Evolutionary conservation across 768 basidiomycete species (phyloP).

Genomic region (Termitomyces sp.): DNA sequence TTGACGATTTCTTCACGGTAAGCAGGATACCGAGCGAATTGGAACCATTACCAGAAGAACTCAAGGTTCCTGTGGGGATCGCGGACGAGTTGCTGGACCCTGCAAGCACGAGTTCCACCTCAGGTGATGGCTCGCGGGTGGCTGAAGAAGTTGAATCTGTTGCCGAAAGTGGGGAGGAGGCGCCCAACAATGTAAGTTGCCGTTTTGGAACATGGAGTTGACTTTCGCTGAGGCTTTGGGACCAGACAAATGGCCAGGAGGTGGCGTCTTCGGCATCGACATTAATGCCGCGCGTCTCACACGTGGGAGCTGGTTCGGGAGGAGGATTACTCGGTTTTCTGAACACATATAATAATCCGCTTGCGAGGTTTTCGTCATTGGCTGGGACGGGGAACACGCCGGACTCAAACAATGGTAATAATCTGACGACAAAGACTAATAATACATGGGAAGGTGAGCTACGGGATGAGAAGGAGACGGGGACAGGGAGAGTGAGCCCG

Average conservation of each 20-base stretch:
- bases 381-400: constrained; percentile 16
- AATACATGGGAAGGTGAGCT: constrained; percentile 10
- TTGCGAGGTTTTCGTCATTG: constrained; percentile 41
- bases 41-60: constrained; percentile 53
- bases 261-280: constrained; percentile 7
- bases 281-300: constrained; percentile 14
- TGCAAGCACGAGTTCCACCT: constrained; percentile 11
- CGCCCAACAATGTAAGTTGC: constrained; percentile 20
- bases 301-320: constrained; percentile 19
- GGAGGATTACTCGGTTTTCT: constrained; percentile 53
- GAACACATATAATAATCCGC: constrained; percentile 52
- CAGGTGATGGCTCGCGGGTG: constrained; percentile 15
- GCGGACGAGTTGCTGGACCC: constrained; percentile 54
- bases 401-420: not conserved
- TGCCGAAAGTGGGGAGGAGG: constrained; percentile 20
- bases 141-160: constrained; percentile 14
- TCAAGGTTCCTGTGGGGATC: constrained; percentile 54
- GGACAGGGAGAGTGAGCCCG: constrained; percentile 11
- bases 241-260: constrained; percentile 14
- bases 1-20: not conserved
- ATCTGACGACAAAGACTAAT: constrained; percentile 1
- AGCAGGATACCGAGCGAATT: constrained; percentile 48
- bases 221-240: not conserved
- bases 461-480: not conserved
- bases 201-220: constrained; percentile 8